A percentile compares a stretch with the other conserved stretches of the same genome.
These are phyloP conservation scores for Arachnopeziza araneosa DNA, from an alignment of 2,329 filamentous ascomycete species.

Conservation along the genomic window DNA sequence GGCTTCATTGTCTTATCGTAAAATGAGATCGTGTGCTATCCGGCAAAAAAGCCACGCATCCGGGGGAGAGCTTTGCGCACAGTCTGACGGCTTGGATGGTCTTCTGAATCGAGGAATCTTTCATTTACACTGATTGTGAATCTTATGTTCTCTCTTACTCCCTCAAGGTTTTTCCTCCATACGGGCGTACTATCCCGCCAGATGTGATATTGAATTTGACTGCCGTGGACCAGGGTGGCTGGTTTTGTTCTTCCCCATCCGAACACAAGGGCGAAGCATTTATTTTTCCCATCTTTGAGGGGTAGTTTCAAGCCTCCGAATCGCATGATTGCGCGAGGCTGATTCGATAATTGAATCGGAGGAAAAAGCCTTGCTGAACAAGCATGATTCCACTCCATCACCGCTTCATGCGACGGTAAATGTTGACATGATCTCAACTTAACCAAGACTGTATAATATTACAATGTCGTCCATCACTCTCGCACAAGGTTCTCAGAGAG, in stretches of 20 bases:
- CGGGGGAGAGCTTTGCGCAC: not conserved
- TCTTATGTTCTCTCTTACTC: not conserved
- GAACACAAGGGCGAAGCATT: not conserved
- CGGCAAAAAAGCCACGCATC: not conserved
- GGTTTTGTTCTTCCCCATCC: not conserved
- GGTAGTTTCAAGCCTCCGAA: not conserved
- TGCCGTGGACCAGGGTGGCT: not conserved
- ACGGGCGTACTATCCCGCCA: not conserved
- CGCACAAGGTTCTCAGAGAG: not conserved
- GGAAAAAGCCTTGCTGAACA: not conserved
- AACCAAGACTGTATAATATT: not conserved
- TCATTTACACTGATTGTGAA: not conserved
- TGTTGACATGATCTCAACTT: not conserved
- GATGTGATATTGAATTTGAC: not conserved
- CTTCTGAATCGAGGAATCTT: constrained; percentile 13
- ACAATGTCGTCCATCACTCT: not conserved
- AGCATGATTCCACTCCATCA: not conserved
- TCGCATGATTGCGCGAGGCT: not conserved
- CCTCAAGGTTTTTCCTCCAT: not conserved
- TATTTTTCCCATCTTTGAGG: not conserved
- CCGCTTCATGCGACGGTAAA: not conserved
- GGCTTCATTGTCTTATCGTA: constrained; percentile 4
- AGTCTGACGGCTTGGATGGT: constrained; percentile 1
- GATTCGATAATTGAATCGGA: not conserved
- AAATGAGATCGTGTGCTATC: constrained; percentile 2